phyloP scores from a whole-genome alignment of 208 protist genomes.

The Vickermania ingenoplastis region DNA sequence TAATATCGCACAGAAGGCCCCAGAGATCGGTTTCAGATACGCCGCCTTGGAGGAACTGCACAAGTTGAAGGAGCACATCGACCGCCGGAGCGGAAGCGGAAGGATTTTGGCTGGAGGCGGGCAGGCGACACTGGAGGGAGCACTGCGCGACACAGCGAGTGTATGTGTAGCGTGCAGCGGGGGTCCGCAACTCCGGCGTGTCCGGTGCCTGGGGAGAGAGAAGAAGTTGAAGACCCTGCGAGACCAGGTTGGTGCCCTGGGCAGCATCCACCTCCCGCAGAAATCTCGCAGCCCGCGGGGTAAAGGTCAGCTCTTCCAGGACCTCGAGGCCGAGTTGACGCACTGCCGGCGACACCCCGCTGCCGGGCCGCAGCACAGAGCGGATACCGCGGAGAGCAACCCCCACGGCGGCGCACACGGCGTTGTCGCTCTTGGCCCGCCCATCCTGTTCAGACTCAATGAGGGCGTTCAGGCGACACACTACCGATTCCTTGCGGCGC shows the following conservation, averaged over 20 bases:
- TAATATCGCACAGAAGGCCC: conserved; percentile 20
- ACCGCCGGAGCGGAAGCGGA: not conserved
- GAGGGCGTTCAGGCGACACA: not conserved
- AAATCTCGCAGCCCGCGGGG: not conserved
- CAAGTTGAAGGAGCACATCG: not conserved
- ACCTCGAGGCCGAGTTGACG: not conserved
- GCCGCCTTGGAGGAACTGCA: not conserved
- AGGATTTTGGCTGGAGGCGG: not conserved
- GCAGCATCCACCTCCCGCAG: too few relatives aligned
- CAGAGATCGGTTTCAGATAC: not conserved
- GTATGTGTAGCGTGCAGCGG: conserved; percentile 17
- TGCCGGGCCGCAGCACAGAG: not conserved
- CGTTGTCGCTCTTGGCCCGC: not conserved
- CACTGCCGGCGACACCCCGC: not conserved
- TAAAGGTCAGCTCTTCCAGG: not conserved
- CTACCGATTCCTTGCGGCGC: not conserved
- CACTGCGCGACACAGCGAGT: conserved; percentile 24
- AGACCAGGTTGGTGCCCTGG: too few relatives aligned
- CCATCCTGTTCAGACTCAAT: not conserved
- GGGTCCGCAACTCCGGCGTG: not conserved
- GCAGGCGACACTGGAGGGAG: conserved; percentile 15
- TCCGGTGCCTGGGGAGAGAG: too few relatives aligned
- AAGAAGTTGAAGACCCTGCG: too few relatives aligned
- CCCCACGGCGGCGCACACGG: not conserved
- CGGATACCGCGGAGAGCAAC: not conserved